A percentile compares a stretch with the other conserved stretches of the same genome.
Conservation (phyloP, 129 eudicot genomes). For the Chrysanthemum lavandulifolium region DNA sequence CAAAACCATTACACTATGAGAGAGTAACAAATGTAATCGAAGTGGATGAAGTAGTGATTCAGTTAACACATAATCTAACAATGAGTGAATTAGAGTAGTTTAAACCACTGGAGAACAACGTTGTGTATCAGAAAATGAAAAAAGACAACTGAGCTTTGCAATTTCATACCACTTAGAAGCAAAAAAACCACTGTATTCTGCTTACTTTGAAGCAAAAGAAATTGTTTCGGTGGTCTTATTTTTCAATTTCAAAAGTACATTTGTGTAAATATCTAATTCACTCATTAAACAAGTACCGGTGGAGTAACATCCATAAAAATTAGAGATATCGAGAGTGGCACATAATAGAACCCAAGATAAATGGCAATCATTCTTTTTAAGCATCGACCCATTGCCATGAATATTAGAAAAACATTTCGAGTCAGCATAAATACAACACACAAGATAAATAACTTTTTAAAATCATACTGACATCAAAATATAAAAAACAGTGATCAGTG, state of each 20-base stretch:
- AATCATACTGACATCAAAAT: not conserved
- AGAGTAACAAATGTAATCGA: not conserved
- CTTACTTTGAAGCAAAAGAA: not conserved
- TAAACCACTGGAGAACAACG: not conserved
- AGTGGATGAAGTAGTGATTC: too few relatives aligned
- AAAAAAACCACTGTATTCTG: conserved; percentile 9
- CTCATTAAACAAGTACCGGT: not conserved
- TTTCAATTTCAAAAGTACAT: conserved; percentile 1
- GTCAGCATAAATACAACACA: not conserved
- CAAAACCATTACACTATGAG: not conserved
- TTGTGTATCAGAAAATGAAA: not conserved
- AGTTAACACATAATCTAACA: too few relatives aligned
- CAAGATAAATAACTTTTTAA: not conserved
- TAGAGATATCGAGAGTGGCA: not conserved
- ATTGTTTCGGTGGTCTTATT: not conserved
- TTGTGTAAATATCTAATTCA: conserved; percentile 8
- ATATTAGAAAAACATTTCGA: conserved; percentile 1
- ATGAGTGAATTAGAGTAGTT: too few relatives aligned
- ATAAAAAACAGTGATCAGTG: too few relatives aligned
- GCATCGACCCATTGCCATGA: conserved; percentile 16
- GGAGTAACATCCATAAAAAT: conserved; percentile 5
- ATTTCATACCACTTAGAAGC: conserved; percentile 5
- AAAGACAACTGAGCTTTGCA: not conserved
- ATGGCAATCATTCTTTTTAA: not conserved
- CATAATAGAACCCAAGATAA: not conserved